Evolutionary conservation across 2,329 filamentous ascomycete genomes (phyloP).

Genomic region (Apiospora koreana): DNA sequence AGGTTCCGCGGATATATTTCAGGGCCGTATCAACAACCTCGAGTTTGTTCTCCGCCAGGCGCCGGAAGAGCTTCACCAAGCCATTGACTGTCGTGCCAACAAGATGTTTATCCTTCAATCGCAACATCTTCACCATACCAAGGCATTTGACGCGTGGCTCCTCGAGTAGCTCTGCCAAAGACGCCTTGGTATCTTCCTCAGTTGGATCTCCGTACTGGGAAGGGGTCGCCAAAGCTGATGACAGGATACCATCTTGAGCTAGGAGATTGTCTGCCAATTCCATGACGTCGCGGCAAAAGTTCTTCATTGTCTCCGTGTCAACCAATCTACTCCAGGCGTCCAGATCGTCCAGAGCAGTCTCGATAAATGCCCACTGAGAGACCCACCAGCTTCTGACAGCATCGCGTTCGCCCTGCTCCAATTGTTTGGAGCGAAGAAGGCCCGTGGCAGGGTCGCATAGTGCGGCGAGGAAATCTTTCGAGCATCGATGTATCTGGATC

Average conservation of each 20-base stretch:
- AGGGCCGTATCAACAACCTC: slow-evolving; percentile 64
- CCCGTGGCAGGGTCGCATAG: slow-evolving; percentile 59
- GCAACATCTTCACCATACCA: slow-evolving; percentile 83
- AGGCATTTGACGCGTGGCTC: slow-evolving; percentile 63
- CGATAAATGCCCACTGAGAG: slow-evolving; percentile 78
- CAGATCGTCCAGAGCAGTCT: slow-evolving; percentile 78
- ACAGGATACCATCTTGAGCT: slow-evolving; percentile 80
- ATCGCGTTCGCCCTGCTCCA: slow-evolving; percentile 63
- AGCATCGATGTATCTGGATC: slow-evolving; percentile 57
- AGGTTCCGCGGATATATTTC: slow-evolving; percentile 65
- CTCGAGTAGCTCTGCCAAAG: slow-evolving; percentile 56
- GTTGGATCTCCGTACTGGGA: slow-evolving; percentile 29
- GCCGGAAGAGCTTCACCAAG: slow-evolving; percentile 79
- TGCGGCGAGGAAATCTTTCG: slow-evolving; percentile 55
- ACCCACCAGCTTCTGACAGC: slow-evolving; percentile 80
- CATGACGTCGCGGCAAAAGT: slow-evolving; percentile 94
- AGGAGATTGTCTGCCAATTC: slow-evolving; percentile 87
- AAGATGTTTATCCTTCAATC: slow-evolving; percentile 84
- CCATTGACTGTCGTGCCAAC: slow-evolving; percentile 80
- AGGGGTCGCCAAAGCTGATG: slow-evolving; percentile 59
- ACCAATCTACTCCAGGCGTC: slow-evolving; percentile 79
- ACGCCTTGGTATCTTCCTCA: slow-evolving; percentile 30
- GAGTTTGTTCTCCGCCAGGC: slow-evolving; percentile 76
- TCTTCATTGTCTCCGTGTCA: slow-evolving; percentile 78
- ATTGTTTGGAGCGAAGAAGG: slow-evolving; percentile 52